Evolutionary conservation across 2,329 filamentous ascomycete genomes (phyloP).

Genomic region (Fusarium heterosporum): DNA sequence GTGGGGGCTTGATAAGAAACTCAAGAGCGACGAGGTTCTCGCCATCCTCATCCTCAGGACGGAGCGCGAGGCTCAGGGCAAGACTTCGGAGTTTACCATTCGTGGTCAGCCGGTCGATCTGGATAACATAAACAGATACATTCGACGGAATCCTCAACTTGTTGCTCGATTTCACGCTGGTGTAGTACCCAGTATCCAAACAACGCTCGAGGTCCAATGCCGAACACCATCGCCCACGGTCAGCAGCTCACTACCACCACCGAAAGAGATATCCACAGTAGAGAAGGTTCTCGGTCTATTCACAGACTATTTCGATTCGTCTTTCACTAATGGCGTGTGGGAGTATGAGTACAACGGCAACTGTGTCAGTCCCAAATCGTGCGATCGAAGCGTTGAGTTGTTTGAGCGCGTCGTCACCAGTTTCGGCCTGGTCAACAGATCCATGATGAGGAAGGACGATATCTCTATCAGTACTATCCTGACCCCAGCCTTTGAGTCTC

Average conservation of each 20-base stretch:
- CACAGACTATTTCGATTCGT: conserved; percentile 48
- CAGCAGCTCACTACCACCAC: conserved; percentile 36
- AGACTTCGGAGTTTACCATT: conserved; percentile 53
- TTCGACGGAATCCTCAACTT: conserved; percentile 54
- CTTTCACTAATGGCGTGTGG: conserved; percentile 48
- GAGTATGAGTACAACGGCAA: conserved; percentile 48
- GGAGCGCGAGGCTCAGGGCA: conserved; percentile 52
- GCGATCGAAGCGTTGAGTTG: conserved; percentile 51
- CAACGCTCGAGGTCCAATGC: conserved; percentile 50
- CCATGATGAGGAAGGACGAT: conserved; percentile 50
- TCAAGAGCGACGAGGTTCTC: conserved; percentile 56
- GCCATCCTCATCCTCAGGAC: conserved; percentile 54
- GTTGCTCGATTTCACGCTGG: conserved; percentile 50
- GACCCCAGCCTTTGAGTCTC: conserved; percentile 51
- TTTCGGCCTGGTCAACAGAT: conserved; percentile 51
- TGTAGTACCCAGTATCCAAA: conserved; percentile 49
- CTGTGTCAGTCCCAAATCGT: conserved; percentile 42
- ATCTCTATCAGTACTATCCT: conserved; percentile 50
- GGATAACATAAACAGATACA: conserved; percentile 56
- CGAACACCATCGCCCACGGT: conserved; percentile 47
- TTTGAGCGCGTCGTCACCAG: conserved; percentile 52
- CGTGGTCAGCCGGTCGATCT: conserved; percentile 55
- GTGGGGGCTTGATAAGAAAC: conserved; percentile 58
- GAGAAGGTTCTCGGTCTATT: conserved; percentile 49
- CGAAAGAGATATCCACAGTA: conserved; percentile 40